Percentiles rank a stretch among this genome's conserved stretches.
These are phyloP conservation scores for Neostapfia colusana DNA, from an alignment of 176 grass and related monocot species.

Conservation along the genomic window DNA sequence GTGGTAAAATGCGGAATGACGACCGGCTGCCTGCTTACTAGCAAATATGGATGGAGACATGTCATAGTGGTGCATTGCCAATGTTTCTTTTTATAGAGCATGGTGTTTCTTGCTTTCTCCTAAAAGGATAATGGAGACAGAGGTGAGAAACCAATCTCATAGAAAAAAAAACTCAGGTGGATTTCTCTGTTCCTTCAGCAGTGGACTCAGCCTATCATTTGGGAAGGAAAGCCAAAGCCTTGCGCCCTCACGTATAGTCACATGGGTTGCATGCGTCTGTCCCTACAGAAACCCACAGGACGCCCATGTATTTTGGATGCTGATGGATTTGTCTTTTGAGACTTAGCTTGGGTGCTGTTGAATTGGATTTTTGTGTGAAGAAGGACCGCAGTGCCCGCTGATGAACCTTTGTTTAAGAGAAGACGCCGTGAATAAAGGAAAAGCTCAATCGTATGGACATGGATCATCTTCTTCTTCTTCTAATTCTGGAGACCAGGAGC, in stretches of 20 bases:
- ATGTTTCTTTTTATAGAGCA: constrained; percentile 37
- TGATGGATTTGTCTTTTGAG: neutral
- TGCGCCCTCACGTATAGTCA: neutral
- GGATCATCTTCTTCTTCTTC: constrained; percentile 2
- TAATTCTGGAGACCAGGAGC: constrained; percentile 5
- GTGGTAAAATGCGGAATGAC: constrained; percentile 47
- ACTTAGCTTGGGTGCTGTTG: constrained; percentile 30
- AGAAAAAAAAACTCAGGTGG: neutral
- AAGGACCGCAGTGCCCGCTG: too few relatives aligned
- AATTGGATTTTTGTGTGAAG: neutral
- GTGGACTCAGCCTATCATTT: neutral
- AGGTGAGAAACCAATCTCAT: constrained; percentile 12
- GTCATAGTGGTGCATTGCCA: constrained; percentile 41
- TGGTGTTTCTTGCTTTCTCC: constrained; percentile 16
- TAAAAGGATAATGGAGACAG: neutral
- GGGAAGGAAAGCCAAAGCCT: neutral
- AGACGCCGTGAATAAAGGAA: neutral
- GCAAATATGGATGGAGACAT: constrained; percentile 41
- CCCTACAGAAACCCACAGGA: constrained; percentile 41
- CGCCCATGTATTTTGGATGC: neutral
- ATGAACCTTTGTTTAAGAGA: neutral
- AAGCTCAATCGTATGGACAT: constrained; percentile 42
- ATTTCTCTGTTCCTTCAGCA: constrained; percentile 13
- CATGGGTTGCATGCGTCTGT: constrained; percentile 36
- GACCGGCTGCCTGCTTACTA: constrained; percentile 46